A percentile compares a stretch with the other conserved stretches of the same genome.
phyloP scores from a whole-genome alignment of 768 basidiomycete species.

The Boletus pseudo-olivaceus region DNA sequence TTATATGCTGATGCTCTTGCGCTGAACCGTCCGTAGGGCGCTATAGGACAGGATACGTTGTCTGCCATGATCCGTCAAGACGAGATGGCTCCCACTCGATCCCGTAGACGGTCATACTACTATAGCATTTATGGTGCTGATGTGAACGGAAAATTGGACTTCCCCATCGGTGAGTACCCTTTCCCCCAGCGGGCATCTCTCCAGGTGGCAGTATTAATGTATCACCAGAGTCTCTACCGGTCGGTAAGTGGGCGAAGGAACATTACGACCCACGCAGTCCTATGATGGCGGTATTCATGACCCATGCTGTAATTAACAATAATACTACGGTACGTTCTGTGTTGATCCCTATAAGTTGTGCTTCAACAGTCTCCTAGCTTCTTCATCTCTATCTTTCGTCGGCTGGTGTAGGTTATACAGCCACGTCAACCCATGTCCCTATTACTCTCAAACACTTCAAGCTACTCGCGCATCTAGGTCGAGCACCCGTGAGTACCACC shows the following conservation, averaged over 20 bases:
- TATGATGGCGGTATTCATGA: conserved; percentile 65
- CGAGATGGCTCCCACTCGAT: conserved; percentile 56
- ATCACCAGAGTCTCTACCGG: conserved; percentile 47
- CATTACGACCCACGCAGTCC: conserved; percentile 54
- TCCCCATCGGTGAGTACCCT: conserved; percentile 49
- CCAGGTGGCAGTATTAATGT: background rate
- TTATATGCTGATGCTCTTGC: background rate
- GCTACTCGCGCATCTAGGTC: conserved; percentile 64
- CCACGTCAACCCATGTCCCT: conserved; percentile 46
- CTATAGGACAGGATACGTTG: conserved; percentile 68
- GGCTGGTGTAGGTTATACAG: conserved; percentile 18
- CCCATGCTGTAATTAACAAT: conserved; percentile 70
- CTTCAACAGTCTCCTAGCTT: conserved; percentile 34
- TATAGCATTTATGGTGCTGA: conserved; percentile 38
- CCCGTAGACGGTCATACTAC: conserved; percentile 54
- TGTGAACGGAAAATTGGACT: conserved; percentile 48
- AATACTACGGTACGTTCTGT: conserved; percentile 35
- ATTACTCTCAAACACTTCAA: conserved; percentile 76
- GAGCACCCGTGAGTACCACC: conserved; percentile 47
- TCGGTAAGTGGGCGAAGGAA: conserved; percentile 59
- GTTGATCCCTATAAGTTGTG: background rate
- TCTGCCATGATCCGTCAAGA: conserved; percentile 73
- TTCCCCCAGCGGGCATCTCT: background rate
- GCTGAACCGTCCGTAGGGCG: conserved; percentile 44
- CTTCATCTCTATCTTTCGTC: conserved; percentile 43